These are phyloP conservation scores for Echinosophora koreensis DNA, from an alignment of 306 rosid genomes.

Conservation along the genomic window DNA sequence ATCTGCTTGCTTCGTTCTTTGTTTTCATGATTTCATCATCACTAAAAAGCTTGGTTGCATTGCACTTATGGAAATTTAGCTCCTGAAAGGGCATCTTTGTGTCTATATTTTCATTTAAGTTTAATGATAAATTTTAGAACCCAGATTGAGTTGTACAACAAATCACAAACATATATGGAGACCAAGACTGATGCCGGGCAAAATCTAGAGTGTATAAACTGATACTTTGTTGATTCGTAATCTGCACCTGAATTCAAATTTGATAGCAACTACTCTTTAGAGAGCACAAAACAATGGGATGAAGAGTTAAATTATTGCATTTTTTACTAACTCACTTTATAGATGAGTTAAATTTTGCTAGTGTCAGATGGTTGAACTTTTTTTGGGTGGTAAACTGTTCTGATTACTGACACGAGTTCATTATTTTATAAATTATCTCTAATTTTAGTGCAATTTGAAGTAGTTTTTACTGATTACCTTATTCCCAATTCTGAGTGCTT, in stretches of 20 bases:
- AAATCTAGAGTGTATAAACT: neutral
- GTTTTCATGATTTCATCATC: slow-evolving; percentile 14
- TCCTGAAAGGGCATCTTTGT: neutral
- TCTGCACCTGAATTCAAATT: slow-evolving; percentile 14
- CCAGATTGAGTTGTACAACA: neutral
- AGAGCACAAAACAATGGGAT: neutral
- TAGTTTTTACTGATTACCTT: neutral
- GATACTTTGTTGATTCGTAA: neutral
- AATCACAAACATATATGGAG: neutral
- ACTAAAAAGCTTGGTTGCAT: slow-evolving; percentile 12
- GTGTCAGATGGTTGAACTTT: neutral
- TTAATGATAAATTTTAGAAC: slow-evolving; percentile 3
- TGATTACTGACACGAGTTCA: neutral
- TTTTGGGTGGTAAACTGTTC: neutral
- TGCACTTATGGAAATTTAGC: slow-evolving; percentile 28
- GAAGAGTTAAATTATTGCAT: slow-evolving; percentile 2
- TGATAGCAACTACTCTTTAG: neutral
- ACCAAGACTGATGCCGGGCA: neutral
- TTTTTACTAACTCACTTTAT: neutral
- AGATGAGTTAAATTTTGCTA: neutral
- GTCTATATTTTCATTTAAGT: slow-evolving; percentile 10
- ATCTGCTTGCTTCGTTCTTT: slow-evolving; percentile 14
- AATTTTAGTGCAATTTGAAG: neutral
- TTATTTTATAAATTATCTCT: neutral
- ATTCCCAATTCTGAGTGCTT: neutral